Conservation (phyloP, 768 basidiomycete genomes). For the Hemileccinum impolitum region DNA sequence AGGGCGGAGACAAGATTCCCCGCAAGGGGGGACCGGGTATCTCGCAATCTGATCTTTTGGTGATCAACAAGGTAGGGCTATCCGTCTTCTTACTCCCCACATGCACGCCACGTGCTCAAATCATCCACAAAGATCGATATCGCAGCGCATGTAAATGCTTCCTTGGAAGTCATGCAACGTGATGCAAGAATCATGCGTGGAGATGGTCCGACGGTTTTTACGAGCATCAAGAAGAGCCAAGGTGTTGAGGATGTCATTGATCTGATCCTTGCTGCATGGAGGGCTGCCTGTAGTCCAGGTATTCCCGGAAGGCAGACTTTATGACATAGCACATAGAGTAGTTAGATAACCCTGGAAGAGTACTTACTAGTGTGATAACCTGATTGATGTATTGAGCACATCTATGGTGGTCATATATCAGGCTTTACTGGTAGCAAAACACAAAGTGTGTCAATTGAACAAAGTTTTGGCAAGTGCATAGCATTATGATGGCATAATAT, state of each 20-base stretch:
- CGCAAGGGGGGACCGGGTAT: slow-evolving; percentile 98
- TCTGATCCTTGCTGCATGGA: slow-evolving; percentile 88
- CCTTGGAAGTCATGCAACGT: slow-evolving; percentile 90
- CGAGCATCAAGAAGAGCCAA: slow-evolving; percentile 72
- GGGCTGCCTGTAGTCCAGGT: slow-evolving; percentile 72
- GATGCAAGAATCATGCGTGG: slow-evolving; percentile 95
- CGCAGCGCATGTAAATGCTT: slow-evolving; percentile 88
- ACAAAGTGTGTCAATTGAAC: too few species aligned
- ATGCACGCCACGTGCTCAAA: background rate
- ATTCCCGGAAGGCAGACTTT: too few species aligned
- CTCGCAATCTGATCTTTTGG: slow-evolving; percentile 89
- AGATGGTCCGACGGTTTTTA: slow-evolving; percentile 89
- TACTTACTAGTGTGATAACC: too few species aligned
- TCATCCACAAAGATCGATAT: slow-evolving; percentile 73
- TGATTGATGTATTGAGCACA: too few species aligned
- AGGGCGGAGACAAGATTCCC: slow-evolving; percentile 98
- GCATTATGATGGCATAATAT: too few species aligned
- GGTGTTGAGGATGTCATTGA: slow-evolving; percentile 82
- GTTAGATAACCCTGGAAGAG: too few species aligned
- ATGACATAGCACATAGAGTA: too few species aligned
- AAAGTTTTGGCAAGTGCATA: too few species aligned
- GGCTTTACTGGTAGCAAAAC: too few species aligned
- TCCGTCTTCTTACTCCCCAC: background rate
- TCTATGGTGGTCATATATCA: too few species aligned
- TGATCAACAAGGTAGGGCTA: slow-evolving; percentile 82